These are phyloP conservation scores for Pleurotus tuoliensis DNA, from an alignment of 768 basidiomycete species.

Conservation along the genomic window DNA sequence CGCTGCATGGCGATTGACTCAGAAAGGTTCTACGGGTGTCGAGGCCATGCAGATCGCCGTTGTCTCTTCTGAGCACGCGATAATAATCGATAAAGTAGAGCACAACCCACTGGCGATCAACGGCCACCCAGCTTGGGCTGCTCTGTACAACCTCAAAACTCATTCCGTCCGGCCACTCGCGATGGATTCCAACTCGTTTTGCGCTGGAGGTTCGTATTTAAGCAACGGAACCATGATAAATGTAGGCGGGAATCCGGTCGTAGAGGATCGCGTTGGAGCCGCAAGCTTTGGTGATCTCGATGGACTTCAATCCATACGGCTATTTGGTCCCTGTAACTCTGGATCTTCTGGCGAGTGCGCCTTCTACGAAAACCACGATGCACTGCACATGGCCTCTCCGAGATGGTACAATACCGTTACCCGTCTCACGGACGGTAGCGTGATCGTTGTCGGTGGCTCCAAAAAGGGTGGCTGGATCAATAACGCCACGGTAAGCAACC, in stretches of 20 bases:
- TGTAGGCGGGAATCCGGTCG: constrained; percentile 80
- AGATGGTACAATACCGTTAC: constrained; percentile 80
- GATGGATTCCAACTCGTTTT: constrained; percentile 81
- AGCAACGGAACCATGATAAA: constrained; percentile 74
- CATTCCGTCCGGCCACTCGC: constrained; percentile 57
- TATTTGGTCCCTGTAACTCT: constrained; percentile 64
- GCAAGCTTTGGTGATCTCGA: constrained; percentile 75
- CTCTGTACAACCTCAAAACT: constrained; percentile 65
- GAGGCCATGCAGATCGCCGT: constrained; percentile 74
- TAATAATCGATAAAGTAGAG: constrained; percentile 82
- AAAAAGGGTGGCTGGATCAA: constrained; percentile 86
- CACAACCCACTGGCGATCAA: constrained; percentile 74
- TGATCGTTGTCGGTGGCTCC: constrained; percentile 80
- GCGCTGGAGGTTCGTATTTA: constrained; percentile 77
- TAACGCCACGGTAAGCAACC: constrained; percentile 76
- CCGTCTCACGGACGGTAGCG: constrained; percentile 72
- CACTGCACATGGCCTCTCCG: constrained; percentile 69
- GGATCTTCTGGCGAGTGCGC: constrained; percentile 45
- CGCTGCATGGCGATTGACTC: constrained; percentile 50
- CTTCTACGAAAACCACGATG: constrained; percentile 61
- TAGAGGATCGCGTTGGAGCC: constrained; percentile 56
- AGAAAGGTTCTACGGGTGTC: constrained; percentile 71
- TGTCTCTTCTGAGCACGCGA: constrained; percentile 63
- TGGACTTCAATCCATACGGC: constrained; percentile 69
- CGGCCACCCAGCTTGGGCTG: constrained; percentile 81